Evolutionary conservation across 331 rosid species (phyloP), one percentile per base, ranked within the genome.

Genomic region (Cydonia oblonga): DNA sequence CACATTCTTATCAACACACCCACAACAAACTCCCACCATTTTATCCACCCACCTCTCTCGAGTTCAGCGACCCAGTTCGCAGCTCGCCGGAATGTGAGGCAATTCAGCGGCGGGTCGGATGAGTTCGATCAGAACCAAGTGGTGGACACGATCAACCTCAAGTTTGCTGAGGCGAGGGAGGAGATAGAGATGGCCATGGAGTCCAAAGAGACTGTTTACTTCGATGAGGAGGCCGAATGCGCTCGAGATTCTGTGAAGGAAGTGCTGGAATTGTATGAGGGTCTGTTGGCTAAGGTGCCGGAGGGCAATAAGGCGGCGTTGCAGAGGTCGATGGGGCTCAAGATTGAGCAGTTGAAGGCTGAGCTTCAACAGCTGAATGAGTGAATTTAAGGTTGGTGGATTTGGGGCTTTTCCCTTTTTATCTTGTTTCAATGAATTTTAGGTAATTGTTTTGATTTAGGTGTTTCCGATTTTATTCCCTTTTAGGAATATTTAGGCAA

Each of bases 151-250:
- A 91, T 93, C 78, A 89, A 93, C 75, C 96, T 89, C 82, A 93
- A 89, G 84, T 93, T 91, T 42, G 95, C 88, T 12, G 98, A 91
- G 74, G 98, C 98, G 6, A 87, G 97, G 79, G 96, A 93, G 73
- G 98, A 90, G 84, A 91, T 93, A 76, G 96, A 93, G 82, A 85
- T 77, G 90, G 97, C 96, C 2, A 70, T 91, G 96, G 98, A 93
- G 42, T 93, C 98, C 44, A 90, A 86, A 68, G 98, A 93, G n/a
- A 91, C 98, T 1, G 97, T 90, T 2, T 93, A 89, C 79, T 93
- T 91, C 64, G 76, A 93, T 14, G 98, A 93, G 56, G 98, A 93
- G 74, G 98, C 97, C 1, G 96, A 89, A 79, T 90, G 97, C 81
- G 97, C 96, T 18, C 90, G 98, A 42, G 85, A 78, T 53, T 95